Evolutionary conservation across 495 filamentous ascomycete genomes (phyloP).

Genomic region (Penicillium longicatenatum): DNA sequence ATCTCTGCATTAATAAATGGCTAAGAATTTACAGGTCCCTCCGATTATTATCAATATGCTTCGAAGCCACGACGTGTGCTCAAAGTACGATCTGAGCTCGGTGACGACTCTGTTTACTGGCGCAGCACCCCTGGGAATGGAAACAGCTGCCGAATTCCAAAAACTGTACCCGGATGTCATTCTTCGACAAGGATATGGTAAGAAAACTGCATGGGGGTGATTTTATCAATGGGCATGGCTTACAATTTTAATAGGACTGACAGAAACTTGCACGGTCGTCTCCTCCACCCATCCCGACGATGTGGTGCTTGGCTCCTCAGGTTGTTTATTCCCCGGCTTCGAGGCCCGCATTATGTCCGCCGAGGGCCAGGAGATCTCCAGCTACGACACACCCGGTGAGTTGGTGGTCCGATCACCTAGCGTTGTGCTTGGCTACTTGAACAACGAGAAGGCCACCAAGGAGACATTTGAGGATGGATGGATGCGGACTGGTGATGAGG

Average conservation of each 20-base stretch:
- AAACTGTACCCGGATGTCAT: conserved; percentile 64
- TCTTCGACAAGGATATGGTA: conserved; percentile 83
- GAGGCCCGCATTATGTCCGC: conserved; percentile 70
- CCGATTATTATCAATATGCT: conserved; percentile 84
- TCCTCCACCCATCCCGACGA: conserved; percentile 65
- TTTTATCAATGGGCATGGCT: conserved; percentile 8
- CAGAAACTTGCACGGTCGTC: conserved; percentile 79
- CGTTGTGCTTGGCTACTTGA: conserved; percentile 79
- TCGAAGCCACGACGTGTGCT: conserved; percentile 61
- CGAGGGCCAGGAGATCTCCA: conserved; percentile 75
- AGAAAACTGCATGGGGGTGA: conserved; percentile 1
- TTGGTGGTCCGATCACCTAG: conserved; percentile 75
- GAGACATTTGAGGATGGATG: conserved; percentile 81
- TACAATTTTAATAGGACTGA: conserved; percentile 58
- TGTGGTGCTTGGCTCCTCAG: conserved; percentile 71
- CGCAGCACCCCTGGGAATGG: conserved; percentile 79
- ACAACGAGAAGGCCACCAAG: conserved; percentile 78
- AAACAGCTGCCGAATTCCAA: conserved; percentile 70
- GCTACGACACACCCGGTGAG: conserved; percentile 78
- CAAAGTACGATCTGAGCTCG: conserved; percentile 75
- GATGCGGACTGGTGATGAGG: conserved; percentile 88
- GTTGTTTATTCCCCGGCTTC: conserved; percentile 66
- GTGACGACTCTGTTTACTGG: conserved; percentile 72
- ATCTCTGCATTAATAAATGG: background rate
- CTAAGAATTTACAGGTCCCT: conserved; percentile 60